Evolutionary conservation across 345 rosid genomes (phyloP).

Genomic region (Trapa bicornis): DNA sequence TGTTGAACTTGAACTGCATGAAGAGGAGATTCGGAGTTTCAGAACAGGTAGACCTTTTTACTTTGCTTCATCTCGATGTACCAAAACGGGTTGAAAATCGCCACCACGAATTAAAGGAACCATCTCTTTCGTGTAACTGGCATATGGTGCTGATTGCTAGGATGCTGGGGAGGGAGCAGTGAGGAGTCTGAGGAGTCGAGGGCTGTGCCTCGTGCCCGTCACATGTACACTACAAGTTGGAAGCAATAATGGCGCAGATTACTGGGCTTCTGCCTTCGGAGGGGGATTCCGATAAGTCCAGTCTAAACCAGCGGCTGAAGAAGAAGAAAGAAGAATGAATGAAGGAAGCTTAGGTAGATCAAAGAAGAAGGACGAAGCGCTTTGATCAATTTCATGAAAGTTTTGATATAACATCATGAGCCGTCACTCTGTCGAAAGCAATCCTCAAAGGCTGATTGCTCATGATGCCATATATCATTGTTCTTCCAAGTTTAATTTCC

Average conservation of each 20-base stretch:
- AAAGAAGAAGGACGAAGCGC: neutral
- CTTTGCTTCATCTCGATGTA: neutral
- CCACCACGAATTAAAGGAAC: neutral
- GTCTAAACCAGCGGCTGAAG: no score
- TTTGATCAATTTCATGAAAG: neutral
- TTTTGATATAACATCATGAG: conserved; percentile 14
- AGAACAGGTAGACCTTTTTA: conserved; percentile 18
- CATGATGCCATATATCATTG: conserved; percentile 71
- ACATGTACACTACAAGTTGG: conserved; percentile 84
- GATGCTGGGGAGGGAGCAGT: conserved; percentile 32
- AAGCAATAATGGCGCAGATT: conserved; percentile 79
- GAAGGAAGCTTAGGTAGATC: neutral
- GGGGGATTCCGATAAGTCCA: conserved; percentile 38
- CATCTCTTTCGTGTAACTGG: neutral
- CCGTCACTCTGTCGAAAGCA: conserved; percentile 11
- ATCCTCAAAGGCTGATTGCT: conserved; percentile 87
- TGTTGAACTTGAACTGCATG: conserved; percentile 49
- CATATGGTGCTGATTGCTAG: conserved; percentile 9
- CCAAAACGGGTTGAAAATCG: neutral
- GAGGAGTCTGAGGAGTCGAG: conserved; percentile 76
- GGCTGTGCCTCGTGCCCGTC: conserved; percentile 79
- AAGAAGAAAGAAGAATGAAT: no score
- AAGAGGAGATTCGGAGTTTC: conserved; percentile 42
- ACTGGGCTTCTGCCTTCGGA: conserved; percentile 71
- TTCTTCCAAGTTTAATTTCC: neutral